Conservation (phyloP, 805 yeast genomes). For the Tetrapisispora namnaoensis region DNA sequence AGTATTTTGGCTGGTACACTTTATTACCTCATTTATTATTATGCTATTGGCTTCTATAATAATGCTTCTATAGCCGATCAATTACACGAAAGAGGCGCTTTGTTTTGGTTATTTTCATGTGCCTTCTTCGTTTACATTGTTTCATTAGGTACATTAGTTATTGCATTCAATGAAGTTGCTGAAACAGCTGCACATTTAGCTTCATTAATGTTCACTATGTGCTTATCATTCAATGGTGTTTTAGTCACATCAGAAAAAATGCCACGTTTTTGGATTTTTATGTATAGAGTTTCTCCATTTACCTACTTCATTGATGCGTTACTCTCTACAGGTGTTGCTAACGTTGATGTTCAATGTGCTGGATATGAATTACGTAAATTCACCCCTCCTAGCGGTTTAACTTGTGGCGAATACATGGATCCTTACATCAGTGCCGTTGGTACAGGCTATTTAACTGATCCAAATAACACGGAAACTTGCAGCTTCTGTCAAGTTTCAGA, state of each 20-base stretch:
- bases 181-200: constrained; percentile 58
- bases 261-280: constrained; percentile 75
- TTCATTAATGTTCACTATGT: constrained; percentile 48
- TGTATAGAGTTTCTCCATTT: constrained; percentile 69
- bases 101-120: constrained; percentile 37
- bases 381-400: constrained; percentile 43
- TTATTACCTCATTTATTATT: constrained; percentile 54
- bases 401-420: constrained; percentile 49
- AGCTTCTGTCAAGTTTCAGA: constrained; percentile 43
- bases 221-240: constrained; percentile 72
- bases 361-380: constrained; percentile 39
- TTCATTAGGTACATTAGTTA: constrained; percentile 48
- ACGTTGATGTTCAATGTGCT: constrained; percentile 39
- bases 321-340: constrained; percentile 47
- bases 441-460: constrained; percentile 41
- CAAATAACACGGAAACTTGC: constrained; percentile 43
- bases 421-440: constrained; percentile 28
- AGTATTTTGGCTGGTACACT: constrained; percentile 51
- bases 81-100: constrained; percentile 45
- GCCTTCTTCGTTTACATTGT: constrained; percentile 47
- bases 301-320: constrained; percentile 54
- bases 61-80: constrained; percentile 49
- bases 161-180: constrained; percentile 49
- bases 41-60: constrained; percentile 58
- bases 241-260: constrained; percentile 46